phyloP scores from a whole-genome alignment of 2,329 filamentous ascomycete genomes.

The Fusarium praegraminearum region DNA sequence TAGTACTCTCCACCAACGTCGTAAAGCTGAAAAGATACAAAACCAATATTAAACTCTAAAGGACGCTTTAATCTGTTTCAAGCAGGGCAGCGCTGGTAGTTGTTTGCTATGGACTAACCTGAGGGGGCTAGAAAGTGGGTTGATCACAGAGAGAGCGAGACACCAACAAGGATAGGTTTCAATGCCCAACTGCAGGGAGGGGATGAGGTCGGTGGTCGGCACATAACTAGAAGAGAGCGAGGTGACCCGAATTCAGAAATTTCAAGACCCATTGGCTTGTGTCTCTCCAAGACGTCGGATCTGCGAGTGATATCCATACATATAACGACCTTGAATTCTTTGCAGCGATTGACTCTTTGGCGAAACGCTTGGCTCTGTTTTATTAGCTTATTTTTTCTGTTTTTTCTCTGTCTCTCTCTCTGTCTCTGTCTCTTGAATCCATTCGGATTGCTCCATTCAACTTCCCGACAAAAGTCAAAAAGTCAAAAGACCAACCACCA shows the following conservation, averaged over 20 bases:
- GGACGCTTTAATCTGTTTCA: slow-evolving; percentile 6
- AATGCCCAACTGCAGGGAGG: slow-evolving; percentile 7
- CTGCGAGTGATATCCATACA: not conserved
- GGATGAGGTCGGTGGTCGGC: not conserved
- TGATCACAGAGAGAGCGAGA: slow-evolving; percentile 7
- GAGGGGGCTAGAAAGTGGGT: not conserved
- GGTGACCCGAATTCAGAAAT: slow-evolving; percentile 2
- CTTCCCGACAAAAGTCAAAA: not conserved
- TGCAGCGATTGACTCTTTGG: not conserved
- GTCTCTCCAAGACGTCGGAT: not conserved
- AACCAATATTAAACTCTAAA: slow-evolving; percentile 11
- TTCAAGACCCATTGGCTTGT: slow-evolving; percentile 3
- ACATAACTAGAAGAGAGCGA: slow-evolving; percentile 3
- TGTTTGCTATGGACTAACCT: not conserved
- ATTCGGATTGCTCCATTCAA: not conserved
- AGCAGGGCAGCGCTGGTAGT: not conserved
- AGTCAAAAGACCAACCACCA: not conserved
- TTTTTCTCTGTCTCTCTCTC: not conserved
- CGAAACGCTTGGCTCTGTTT: not conserved
- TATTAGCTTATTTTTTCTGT: not conserved
- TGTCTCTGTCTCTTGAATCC: not conserved
- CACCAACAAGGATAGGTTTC: slow-evolving; percentile 8
- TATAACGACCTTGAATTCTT: not conserved
- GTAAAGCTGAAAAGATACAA: slow-evolving; percentile 8
- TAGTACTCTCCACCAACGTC: not conserved